Percentiles rank a stretch among this genome's conserved stretches.
phyloP scores from a whole-genome alignment of 2,329 filamentous ascomycete genomes.

The Diplodia scrobiculata region DNA sequence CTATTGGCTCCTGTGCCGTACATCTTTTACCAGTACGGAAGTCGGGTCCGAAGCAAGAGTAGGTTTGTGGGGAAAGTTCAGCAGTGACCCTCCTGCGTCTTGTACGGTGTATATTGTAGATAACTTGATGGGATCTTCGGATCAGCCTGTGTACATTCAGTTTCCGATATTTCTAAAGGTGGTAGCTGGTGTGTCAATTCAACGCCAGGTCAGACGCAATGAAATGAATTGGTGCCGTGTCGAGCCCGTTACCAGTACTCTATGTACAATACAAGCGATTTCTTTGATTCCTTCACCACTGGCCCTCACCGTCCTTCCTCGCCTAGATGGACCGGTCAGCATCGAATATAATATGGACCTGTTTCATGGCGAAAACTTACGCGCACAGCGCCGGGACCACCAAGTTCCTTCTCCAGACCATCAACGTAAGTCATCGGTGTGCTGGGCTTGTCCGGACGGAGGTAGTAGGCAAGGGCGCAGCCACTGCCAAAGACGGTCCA shows the following conservation, averaged over 20 bases:
- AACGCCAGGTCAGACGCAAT: background rate
- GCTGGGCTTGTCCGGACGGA: conserved; percentile 52
- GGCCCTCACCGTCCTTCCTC: conserved; percentile 33
- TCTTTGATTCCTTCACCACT: conserved; percentile 14
- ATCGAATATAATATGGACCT: too few relatives aligned
- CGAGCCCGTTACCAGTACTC: conserved; percentile 14
- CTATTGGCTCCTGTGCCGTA: conserved; percentile 42
- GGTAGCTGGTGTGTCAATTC: background rate
- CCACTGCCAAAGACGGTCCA: conserved; percentile 47
- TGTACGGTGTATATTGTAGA: conserved; percentile 36
- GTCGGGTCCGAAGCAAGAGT: conserved; percentile 6
- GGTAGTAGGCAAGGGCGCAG: conserved; percentile 44
- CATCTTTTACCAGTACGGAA: conserved; percentile 43
- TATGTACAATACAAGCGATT: conserved; percentile 16
- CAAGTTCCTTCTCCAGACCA: conserved; percentile 53
- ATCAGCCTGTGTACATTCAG: background rate
- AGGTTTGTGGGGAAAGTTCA: background rate
- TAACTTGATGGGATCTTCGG: background rate
- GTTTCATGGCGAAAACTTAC: conserved; percentile 37
- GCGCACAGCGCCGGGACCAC: conserved; percentile 48
- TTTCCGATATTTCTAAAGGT: background rate
- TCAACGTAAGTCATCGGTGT: conserved; percentile 51
- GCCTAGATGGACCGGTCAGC: conserved; percentile 26
- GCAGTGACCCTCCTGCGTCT: background rate
- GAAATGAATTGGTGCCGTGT: conserved; percentile 11